phyloP scores from a whole-genome alignment of 495 filamentous ascomycete species.

The Gamarada debralockiae region DNA sequence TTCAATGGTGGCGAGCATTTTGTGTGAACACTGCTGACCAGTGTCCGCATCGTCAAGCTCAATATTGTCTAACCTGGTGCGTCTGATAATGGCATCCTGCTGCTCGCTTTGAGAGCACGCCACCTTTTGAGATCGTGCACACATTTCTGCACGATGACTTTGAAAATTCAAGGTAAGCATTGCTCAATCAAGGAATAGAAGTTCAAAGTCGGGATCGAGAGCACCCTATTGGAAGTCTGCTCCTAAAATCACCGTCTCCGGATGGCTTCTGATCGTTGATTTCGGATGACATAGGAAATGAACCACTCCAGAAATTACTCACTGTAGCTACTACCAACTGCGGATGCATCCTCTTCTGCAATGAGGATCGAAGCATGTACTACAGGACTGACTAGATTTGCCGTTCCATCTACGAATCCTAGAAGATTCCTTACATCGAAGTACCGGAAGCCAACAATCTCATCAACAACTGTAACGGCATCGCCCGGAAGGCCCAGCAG shows the following conservation, averaged over 20 bases:
- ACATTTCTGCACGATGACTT: constrained; percentile 58
- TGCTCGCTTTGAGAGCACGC: constrained; percentile 41
- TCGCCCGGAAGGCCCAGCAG: constrained; percentile 45
- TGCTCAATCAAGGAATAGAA: no score
- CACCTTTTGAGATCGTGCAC: constrained; percentile 46
- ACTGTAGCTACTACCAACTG: constrained; percentile 50
- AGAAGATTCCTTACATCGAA: constrained; percentile 56
- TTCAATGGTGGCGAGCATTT: constrained; percentile 50
- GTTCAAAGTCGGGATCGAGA: no score
- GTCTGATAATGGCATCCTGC: constrained; percentile 53
- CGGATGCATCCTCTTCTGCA: constrained; percentile 35
- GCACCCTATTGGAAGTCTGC: no score
- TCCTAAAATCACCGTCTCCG: no score
- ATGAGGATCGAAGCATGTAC: constrained; percentile 41
- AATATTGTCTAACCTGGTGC: constrained; percentile 52
- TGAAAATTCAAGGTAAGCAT: no score
- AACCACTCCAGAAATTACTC: no score
- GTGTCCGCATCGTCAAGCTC: constrained; percentile 48
- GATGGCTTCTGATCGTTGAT: no score
- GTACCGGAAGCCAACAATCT: constrained; percentile 54
- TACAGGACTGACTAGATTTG: constrained; percentile 50
- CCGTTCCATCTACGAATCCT: constrained; percentile 57
- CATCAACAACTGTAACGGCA: constrained; percentile 42
- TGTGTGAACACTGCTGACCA: constrained; percentile 47
- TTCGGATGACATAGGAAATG: no score